Conservation (phyloP, 2,329 filamentous ascomycete species). For the Penicillium brevicompactum region DNA sequence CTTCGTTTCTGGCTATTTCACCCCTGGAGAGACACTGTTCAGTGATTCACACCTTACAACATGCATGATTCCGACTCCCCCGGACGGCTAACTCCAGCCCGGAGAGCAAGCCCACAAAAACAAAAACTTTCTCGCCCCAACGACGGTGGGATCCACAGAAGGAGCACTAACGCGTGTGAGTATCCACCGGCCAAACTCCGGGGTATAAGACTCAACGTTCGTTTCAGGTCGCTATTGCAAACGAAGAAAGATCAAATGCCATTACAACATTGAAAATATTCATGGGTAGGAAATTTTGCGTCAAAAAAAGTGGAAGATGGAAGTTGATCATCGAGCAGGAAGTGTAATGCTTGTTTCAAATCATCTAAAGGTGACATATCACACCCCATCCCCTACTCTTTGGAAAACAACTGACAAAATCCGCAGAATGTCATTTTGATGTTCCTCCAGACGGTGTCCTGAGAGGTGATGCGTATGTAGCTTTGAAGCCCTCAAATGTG, state of each 20-base stretch:
- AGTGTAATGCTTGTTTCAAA: background rate
- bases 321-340: background rate
- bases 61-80: background rate
- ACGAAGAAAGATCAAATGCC: slow-evolving; percentile 15
- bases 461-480: slow-evolving; percentile 13
- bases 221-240: slow-evolving; percentile 12
- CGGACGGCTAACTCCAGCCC: no score
- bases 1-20: background rate
- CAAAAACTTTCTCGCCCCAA: background rate
- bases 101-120: background rate
- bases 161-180: slow-evolving; percentile 13
- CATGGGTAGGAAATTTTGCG: slow-evolving; percentile 15
- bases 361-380: background rate
- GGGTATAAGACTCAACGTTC: background rate
- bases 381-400: no score
- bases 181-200: background rate
- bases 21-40: background rate
- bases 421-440: slow-evolving; percentile 19
- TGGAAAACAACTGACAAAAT: background rate
- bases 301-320: no score
- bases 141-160: background rate
- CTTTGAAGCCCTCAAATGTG: background rate
- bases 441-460: slow-evolving; percentile 17
- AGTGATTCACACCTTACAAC: background rate
- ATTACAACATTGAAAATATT: slow-evolving; percentile 10